Base-by-base conservation (phyloP, 768 basidiomycete species). In the Phylloporus arenicola region DNA sequence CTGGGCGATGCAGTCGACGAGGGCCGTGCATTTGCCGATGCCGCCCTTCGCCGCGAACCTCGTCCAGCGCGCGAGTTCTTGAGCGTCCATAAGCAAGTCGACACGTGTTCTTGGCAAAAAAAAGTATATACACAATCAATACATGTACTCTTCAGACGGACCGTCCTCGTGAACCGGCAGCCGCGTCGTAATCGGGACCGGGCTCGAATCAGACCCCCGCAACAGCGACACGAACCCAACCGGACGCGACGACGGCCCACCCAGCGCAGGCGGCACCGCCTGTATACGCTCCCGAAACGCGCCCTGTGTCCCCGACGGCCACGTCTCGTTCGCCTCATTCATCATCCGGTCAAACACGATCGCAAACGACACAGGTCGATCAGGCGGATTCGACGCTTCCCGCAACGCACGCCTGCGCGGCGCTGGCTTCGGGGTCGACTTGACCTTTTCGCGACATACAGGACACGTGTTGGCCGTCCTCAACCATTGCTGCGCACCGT, bases 1-100 rank as follows among this genome's bases (percentile, higher is more conserved):
- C 64, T 88, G 81, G 2, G 88, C 88, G 17, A 88, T 78, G 59
- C 86, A 89, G 64, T 93, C 89, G 47, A 77, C 74, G 22, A 75
- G 50, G 4, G 90, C 90, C 1, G 79, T 82, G 55, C 88, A 90
- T 57, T 75, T 84, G 5, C 90, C 90, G 47, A 92, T 89, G 13
- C 90, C 90, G 0, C 90, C 90, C 60, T 90, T 92, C 5, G 74
- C 79, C 0, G 90, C 90, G 64, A 92, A 92, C 35, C 90, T 75
- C 10, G 84, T 86, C 90, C 90, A 92, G 37, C 86, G 75, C 9
- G 83, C 79, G 29, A 92, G 77, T 47, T 89, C 85, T 29, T 73
- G 67, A 14, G 84, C 79, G 58, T 89, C 86, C 83, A 91, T 84
- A 6, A 24, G 8, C 27, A 29, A 29, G 9, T 29, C 3, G 22